Evolutionary conservation across 306 rosid species (phyloP), one percentile per base, ranked within the genome.

Genomic region (Prunus armeniaca): DNA sequence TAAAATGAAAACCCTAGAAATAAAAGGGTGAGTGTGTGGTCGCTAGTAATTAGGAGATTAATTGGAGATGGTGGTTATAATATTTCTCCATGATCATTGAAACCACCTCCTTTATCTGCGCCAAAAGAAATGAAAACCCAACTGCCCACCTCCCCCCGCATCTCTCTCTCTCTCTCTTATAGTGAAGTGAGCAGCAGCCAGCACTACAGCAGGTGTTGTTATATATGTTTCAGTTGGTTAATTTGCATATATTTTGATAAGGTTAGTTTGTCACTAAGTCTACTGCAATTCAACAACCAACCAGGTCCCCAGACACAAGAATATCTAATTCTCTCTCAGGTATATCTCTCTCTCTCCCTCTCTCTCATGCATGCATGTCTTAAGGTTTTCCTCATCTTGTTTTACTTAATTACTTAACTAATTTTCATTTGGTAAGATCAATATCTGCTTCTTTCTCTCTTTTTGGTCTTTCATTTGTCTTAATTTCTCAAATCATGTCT

Each of bases 261-360:
- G 58, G n/a, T 60, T 19, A 13, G n/a, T 49, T 18, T 19, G 79
- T 49, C 17, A 18, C 8, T 63, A 63, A 12, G 83, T 80, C 83
- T 75, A 32, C 47, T 51, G 54, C 79, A 22, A 68, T 65, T 81
- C 79, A 69, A 80, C 70, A 80, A 68, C 72, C 55, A 18, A 20
- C 63, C 32, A 45, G 24, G 54, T 51, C 63, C 11, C 38, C 38
- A 69, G 30, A 62, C 54, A 55, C 61, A 65, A 34, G 43, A 65
- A 45, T 17, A 27, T 65, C 58, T 71, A 49, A 24, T 65, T 50
- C 8, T 17, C 41, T 24, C 54, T 50, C 72, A 19, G 65, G 50
- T 79, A 50, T 30, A 30, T 73, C 20, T 73, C 69, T 45, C 74
- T 69, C 73, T 69, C 61, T 54, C 30, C 13, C 62, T n/a, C 25